Evolutionary conservation across 2,329 filamentous ascomycete genomes (phyloP), one percentile per base, ranked within the genome.

Genomic region (Epichloe scottii): DNA sequence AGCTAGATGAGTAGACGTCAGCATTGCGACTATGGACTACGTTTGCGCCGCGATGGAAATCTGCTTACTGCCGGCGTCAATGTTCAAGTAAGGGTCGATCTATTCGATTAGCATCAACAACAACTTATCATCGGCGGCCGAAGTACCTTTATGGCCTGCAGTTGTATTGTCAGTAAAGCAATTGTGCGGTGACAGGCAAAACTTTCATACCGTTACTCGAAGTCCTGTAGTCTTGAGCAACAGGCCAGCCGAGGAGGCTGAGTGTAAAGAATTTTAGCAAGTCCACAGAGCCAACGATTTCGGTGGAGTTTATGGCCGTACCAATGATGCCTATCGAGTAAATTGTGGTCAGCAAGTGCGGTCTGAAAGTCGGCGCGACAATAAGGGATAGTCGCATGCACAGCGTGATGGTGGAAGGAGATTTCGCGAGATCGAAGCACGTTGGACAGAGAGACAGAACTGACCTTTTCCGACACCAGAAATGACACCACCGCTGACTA

Each of bases 221-320:
- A 61, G 56, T 21, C 60, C 60, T 8, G 54, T 53, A 2, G 59
- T 59, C 54, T 62, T 61, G 51, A 65, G 61, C 51, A 67, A 52
- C 51, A 89, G 72, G 46, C 85, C 85, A 39, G 84, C 82, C 52
- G 79, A 84, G 60, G 82, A 85, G 67, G 84, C 83, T 81, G 33
- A 37, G 26, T 17, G 43, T 26, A 23, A 49, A 15, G 30, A 35
- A 8, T 5, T 21, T 5, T 21, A 8, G 35, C 21, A 30, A 47
- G 44, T 5, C 19, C 8, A 37, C 14, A 3, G 43, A 43, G 19
- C 5, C 11, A n/a, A 34, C 21, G 8, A 35, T 8, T 17, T 14
- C 26, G 17, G 23, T 11, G 7, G 6, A 14, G 19, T n/a, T 10
- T 15, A 23, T n/a, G 30, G 10, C 34, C 41, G 19, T 52, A 52